These are phyloP conservation scores for Onygenales sp. DNA, from an alignment of 2,329 filamentous ascomycete species.

Conservation along the genomic window DNA sequence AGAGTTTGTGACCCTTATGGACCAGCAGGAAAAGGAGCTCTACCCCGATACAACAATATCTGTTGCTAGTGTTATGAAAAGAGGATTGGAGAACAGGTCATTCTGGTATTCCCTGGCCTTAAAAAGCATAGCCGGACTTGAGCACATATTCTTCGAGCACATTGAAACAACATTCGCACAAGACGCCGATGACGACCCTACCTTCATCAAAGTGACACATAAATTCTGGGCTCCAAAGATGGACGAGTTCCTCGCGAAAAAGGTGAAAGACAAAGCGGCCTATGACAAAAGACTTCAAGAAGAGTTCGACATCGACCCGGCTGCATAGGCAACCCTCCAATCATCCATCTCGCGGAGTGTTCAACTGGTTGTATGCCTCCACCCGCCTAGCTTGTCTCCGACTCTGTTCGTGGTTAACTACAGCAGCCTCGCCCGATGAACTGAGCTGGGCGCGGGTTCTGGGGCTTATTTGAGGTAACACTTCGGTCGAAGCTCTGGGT, in stretches of 20 bases:
- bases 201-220: slow-evolving; percentile 14
- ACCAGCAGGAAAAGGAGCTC: slow-evolving; percentile 3
- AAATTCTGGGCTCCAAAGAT: slow-evolving; percentile 14
- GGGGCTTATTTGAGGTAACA: not conserved
- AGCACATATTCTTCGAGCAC: not conserved
- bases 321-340: not conserved
- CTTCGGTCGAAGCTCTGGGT: not conserved
- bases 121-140: not conserved
- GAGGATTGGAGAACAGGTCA: not conserved
- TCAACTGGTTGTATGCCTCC: not conserved
- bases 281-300: slow-evolving; percentile 5
- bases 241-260: slow-evolving; percentile 2
- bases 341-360: not conserved
- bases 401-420: not conserved
- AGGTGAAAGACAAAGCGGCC: slow-evolving; percentile 5
- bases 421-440: not conserved
- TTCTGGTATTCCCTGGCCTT: slow-evolving; percentile 2
- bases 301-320: slow-evolving; percentile 3
- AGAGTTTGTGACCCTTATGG: slow-evolving; percentile 10
- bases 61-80: slow-evolving; percentile 3
- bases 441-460: not conserved
- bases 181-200: slow-evolving; percentile 8
- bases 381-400: not conserved
- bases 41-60: not conserved
- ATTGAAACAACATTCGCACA: slow-evolving; percentile 9